Conservation (phyloP, 2,329 filamentous ascomycete genomes). For the Verticillium dahliae region DNA sequence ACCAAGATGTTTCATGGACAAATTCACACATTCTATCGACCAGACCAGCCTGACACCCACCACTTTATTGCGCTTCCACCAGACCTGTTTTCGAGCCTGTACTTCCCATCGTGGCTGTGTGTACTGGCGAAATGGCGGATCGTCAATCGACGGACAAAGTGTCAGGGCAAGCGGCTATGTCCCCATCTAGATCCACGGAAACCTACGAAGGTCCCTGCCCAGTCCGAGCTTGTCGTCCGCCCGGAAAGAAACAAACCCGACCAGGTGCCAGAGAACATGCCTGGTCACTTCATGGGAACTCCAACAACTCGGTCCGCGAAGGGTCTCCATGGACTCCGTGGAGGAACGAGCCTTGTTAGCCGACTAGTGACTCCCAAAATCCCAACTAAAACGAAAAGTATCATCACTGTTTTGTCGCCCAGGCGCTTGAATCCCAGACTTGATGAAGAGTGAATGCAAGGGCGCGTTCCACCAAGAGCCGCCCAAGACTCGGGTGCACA, state of each 20-base stretch:
- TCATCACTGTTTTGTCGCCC: neutral
- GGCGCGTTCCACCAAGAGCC: neutral
- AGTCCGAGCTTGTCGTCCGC: neutral
- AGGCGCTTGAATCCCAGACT: neutral
- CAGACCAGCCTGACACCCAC: neutral
- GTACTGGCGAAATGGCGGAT: neutral
- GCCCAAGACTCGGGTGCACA: neutral
- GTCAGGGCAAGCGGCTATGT: neutral
- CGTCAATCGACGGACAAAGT: neutral
- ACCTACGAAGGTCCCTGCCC: neutral
- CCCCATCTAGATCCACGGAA: neutral
- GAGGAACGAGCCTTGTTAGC: neutral
- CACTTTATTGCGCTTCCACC: neutral
- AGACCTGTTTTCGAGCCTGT: neutral
- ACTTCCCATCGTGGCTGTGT: neutral
- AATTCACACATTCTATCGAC: neutral
- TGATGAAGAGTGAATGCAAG: neutral
- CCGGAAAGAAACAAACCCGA: neutral
- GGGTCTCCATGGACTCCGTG: neutral
- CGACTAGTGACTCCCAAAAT: too few relatives aligned
- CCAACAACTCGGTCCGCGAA: neutral
- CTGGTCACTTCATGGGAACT: neutral
- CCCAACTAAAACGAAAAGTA: too few relatives aligned
- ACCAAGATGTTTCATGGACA: neutral
- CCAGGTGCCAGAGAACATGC: neutral